Evolutionary conservation across 1,284 basidiomycete species (phyloP).

Genomic region (Heliocybe sulcata): DNA sequence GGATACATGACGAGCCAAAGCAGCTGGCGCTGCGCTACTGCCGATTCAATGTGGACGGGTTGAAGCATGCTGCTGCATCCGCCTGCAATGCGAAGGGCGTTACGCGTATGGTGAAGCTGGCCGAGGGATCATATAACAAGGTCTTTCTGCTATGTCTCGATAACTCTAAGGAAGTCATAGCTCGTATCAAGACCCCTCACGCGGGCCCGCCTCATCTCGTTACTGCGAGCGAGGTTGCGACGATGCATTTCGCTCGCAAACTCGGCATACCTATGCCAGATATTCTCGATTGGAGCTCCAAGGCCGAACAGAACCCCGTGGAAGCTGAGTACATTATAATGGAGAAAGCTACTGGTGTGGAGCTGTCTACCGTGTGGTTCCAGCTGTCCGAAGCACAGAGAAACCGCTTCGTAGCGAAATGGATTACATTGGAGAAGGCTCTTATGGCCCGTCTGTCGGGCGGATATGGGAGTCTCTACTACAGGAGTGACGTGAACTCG

Average conservation of each 20-base stretch:
- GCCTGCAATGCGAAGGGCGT: not conserved
- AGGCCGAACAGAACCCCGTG: conserved; percentile 14
- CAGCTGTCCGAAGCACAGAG: conserved; percentile 4
- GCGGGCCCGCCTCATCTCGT: conserved; percentile 20
- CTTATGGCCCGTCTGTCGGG: conserved; percentile 10
- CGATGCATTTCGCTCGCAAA: conserved; percentile 22
- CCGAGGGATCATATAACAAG: not conserved
- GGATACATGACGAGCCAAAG: not conserved
- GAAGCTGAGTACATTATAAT: conserved; percentile 25
- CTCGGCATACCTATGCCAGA: conserved; percentile 22
- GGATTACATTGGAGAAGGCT: conserved; percentile 11
- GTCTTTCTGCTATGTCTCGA: not conserved
- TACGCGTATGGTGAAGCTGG: not conserved
- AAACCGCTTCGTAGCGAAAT: conserved; percentile 9
- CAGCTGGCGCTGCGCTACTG: not conserved
- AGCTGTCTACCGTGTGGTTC: conserved; percentile 12
- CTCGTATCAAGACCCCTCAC: conserved; percentile 12
- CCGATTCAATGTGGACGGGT: not conserved
- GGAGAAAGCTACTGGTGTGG: conserved; percentile 14
- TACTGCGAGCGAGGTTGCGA: conserved; percentile 27
- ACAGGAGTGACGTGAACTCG: conserved; percentile 12
- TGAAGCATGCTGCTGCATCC: not conserved
- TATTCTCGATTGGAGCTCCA: conserved; percentile 20
- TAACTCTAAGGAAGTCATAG: not conserved
- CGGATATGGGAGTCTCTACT: conserved; percentile 15